A percentile compares a stretch with the other conserved stretches of the same genome.
Conservation (phyloP, 2,329 filamentous ascomycete species). For the Raffaelea arxii region DNA sequence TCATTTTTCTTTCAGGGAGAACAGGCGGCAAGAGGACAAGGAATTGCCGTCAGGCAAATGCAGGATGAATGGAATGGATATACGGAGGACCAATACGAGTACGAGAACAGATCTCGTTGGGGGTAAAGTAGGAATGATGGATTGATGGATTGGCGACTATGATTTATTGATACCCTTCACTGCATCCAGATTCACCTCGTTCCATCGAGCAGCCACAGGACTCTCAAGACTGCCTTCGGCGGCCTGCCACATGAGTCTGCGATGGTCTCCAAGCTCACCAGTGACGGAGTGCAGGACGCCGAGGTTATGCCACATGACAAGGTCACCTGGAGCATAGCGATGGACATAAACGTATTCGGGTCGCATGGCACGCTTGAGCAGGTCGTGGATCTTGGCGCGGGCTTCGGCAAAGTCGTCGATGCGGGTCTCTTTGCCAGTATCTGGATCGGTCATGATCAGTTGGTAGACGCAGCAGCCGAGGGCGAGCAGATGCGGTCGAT, state of each 20-base stretch:
- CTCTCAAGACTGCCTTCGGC: not conserved
- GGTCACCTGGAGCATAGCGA: constrained; percentile 1
- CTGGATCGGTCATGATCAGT: constrained; percentile 2
- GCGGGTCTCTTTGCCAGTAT: not conserved
- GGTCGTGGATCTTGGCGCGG: not conserved
- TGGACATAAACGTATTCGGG: constrained; percentile 2
- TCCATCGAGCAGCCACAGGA: not conserved
- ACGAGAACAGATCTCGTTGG: constrained; percentile 3
- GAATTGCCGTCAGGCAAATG: not conserved
- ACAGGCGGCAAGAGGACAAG: not conserved
- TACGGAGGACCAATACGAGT: constrained; percentile 1
- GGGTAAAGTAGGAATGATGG: too few relatives aligned
- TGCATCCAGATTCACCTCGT: constrained; percentile 5
- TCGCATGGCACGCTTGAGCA: not conserved
- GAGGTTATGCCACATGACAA: constrained; percentile 5
- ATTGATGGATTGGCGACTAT: too few relatives aligned
- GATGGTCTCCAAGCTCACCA: not conserved
- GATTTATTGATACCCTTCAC: too few relatives aligned
- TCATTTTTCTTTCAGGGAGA: not conserved
- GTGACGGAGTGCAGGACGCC: constrained; percentile 6
- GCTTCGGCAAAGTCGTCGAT: constrained; percentile 3
- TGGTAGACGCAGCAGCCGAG: constrained; percentile 5
- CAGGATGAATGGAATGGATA: constrained; percentile 1
- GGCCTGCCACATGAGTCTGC: constrained; percentile 5
- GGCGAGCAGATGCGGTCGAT: constrained; percentile 2